These are phyloP conservation scores for Phialophora chinensis DNA, from an alignment of 2,329 filamentous ascomycete genomes.

Conservation along the genomic window DNA sequence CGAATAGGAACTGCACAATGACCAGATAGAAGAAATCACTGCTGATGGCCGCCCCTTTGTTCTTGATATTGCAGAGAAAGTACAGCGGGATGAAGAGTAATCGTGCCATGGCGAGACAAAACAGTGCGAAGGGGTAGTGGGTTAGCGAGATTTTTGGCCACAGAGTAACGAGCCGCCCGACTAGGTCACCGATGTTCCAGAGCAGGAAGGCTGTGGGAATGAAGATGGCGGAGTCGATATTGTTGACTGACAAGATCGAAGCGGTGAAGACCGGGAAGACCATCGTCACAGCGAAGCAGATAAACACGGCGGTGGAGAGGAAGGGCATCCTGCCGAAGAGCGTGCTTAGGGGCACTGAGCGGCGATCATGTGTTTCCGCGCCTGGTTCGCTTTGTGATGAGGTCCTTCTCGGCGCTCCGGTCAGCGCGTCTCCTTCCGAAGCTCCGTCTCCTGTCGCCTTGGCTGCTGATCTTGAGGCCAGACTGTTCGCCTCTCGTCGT, in stretches of 20 bases:
- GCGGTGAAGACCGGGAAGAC: constrained; percentile 91
- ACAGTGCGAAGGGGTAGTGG: constrained; percentile 69
- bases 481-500: constrained; percentile 52
- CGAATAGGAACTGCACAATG: constrained; percentile 82
- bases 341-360: constrained; percentile 63
- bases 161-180: constrained; percentile 73
- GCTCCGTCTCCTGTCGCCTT: constrained; percentile 34
- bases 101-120: constrained; percentile 69
- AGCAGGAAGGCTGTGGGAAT: constrained; percentile 89
- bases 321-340: constrained; percentile 81
- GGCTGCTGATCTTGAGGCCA: constrained; percentile 25
- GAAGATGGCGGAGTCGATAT: constrained; percentile 72
- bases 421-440: constrained; percentile 34
- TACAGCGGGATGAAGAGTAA: constrained; percentile 81
- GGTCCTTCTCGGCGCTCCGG: constrained; percentile 43
- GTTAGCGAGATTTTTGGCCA: constrained; percentile 62
- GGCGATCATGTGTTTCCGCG: constrained; percentile 32
- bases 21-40: constrained; percentile 90
- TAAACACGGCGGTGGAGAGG: constrained; percentile 75
- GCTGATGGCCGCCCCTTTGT: constrained; percentile 71
- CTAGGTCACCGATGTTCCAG: constrained; percentile 89
- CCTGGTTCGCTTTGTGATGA: constrained; percentile 49
- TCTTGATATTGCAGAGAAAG: constrained; percentile 84
- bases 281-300: constrained; percentile 87
- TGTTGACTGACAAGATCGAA: constrained; percentile 64